phyloP scores from a whole-genome alignment of 495 filamentous ascomycete genomes.

The Aspergillus ostianus region DNA sequence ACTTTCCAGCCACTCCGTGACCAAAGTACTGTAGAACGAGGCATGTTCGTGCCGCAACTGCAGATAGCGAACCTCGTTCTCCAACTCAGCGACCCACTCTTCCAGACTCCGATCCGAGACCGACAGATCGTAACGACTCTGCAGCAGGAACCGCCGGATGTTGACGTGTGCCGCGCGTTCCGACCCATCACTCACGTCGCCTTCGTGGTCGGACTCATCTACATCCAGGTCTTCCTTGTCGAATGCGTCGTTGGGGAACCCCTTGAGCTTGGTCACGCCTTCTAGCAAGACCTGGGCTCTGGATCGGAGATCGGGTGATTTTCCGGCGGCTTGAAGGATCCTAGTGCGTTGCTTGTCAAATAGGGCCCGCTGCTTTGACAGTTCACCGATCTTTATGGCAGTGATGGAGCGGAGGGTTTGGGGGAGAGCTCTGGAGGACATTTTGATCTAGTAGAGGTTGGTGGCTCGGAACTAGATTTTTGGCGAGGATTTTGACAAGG shows the following conservation, averaged over 20 bases:
- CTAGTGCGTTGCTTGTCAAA: constrained; percentile 46
- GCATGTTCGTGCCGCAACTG: constrained; percentile 60
- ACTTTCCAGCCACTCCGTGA: constrained; percentile 59
- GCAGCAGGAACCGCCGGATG: constrained; percentile 52
- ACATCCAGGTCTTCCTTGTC: constrained; percentile 38
- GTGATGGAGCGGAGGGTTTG: constrained; percentile 66
- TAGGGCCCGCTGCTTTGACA: constrained; percentile 55
- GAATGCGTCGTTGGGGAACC: constrained; percentile 34
- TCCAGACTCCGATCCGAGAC: constrained; percentile 45
- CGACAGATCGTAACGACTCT: constrained; percentile 56
- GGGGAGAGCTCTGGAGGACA: constrained; percentile 45
- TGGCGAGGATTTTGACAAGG: too few species aligned
- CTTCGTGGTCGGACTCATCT: constrained; percentile 15
- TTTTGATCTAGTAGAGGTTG: constrained; percentile 21
- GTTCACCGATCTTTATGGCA: constrained; percentile 59
- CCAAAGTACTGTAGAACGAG: constrained; percentile 57
- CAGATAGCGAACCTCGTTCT: constrained; percentile 49
- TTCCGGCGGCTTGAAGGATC: constrained; percentile 29
- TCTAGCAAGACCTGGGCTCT: constrained; percentile 35
- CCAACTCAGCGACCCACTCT: constrained; percentile 48
- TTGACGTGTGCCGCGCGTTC: constrained; percentile 32
- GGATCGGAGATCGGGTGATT: constrained; percentile 26
- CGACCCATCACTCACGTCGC: constrained; percentile 13
- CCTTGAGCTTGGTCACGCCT: constrained; percentile 40
- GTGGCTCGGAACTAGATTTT: too few species aligned